Evolutionary conservation across 148 eudicot species (phyloP).

Genomic region (Cornus florida): DNA sequence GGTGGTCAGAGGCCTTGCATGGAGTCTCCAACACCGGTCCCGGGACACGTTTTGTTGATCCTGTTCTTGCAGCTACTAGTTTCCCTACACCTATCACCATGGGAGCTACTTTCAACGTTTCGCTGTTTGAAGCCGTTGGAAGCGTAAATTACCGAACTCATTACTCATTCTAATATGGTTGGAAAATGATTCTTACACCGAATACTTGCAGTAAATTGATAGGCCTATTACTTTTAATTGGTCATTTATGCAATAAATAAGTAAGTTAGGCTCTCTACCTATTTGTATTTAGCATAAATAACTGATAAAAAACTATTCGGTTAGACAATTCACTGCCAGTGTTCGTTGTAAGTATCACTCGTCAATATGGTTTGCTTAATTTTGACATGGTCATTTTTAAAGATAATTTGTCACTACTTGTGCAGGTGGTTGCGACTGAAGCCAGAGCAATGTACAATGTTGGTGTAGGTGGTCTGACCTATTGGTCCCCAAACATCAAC

Average conservation of each 20-base stretch:
- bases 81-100: constrained; percentile 66
- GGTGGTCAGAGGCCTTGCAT: constrained; percentile 46
- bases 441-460: constrained; percentile 78
- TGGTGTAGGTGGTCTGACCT: constrained; percentile 61
- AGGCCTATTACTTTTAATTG: no score
- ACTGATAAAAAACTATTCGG: no score
- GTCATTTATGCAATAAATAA: no score
- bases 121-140: constrained; percentile 34
- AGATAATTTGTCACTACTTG: no score
- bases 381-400: no score
- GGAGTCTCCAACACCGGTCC: constrained; percentile 29
- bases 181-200: no score
- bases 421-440: constrained; percentile 67
- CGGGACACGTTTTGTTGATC: constrained; percentile 15
- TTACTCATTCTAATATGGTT: neutral
- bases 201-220: no score
- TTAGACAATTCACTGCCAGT: no score
- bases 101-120: constrained; percentile 57
- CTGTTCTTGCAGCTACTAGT: constrained; percentile 45
- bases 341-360: no score
- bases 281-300: no score
- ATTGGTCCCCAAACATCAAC: constrained; percentile 77
- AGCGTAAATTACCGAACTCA: constrained; percentile 8
- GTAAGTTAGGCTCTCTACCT: no score
- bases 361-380: no score